Conservation (phyloP, 2,329 filamentous ascomycete genomes). For the Colletotrichum cordylinicola region DNA sequence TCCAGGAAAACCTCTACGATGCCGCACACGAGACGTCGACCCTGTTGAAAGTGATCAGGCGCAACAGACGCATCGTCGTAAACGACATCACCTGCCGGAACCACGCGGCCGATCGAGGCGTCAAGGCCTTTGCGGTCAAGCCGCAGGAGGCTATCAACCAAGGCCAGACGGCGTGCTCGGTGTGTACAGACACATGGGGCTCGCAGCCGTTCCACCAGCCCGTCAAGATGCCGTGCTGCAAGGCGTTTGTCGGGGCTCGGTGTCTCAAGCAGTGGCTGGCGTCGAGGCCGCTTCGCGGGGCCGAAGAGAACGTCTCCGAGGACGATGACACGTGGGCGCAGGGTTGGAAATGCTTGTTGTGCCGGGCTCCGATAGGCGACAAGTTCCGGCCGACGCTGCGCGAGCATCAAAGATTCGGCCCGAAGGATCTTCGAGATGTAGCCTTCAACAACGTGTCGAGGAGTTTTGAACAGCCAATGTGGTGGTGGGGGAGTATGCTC, state of each 20-base stretch:
- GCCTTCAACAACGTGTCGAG: not conserved
- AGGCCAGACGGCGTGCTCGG: not conserved
- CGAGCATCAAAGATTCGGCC: not conserved
- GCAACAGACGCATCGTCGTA: not conserved
- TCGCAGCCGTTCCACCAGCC: conserved; percentile 4
- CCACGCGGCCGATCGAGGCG: not conserved
- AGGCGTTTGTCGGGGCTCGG: not conserved
- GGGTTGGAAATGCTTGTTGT: not conserved
- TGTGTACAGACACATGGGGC: not conserved
- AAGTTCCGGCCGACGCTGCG: not conserved
- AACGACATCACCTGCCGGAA: not conserved
- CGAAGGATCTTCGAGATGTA: not conserved
- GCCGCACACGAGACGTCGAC: not conserved
- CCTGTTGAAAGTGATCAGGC: not conserved
- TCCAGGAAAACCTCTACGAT: not conserved
- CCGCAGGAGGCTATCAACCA: not conserved
- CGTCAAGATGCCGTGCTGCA: conserved; percentile 6
- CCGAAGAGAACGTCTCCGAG: not conserved
- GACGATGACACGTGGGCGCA: not conserved
- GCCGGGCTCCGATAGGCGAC: not conserved
- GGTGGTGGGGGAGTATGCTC: not conserved
- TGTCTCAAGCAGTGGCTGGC: conserved; percentile 11
- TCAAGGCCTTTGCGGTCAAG: not conserved
- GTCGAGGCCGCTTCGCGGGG: not conserved
- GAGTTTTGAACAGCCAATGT: not conserved